Conservation (phyloP, 345 rosid species). For the Salix brachista region DNA sequence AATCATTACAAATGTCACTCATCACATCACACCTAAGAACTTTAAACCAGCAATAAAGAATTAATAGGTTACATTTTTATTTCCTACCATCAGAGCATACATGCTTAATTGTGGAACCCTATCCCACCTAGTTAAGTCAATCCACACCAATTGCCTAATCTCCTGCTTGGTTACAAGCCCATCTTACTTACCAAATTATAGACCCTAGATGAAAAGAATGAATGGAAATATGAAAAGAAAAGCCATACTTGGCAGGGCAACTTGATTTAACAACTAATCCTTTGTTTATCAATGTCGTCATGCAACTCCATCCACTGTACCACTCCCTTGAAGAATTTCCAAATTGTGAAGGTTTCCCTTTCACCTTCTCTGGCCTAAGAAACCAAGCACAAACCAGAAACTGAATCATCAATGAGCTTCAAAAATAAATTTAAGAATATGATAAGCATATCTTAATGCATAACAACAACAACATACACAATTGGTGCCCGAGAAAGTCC, state of each 20-base stretch:
- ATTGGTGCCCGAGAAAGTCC: slow-evolving; percentile 82
- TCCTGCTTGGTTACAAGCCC: too few species aligned
- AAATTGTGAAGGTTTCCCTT: slow-evolving; percentile 61
- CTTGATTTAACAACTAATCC: slow-evolving; percentile 89
- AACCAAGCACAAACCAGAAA: slow-evolving; percentile 6
- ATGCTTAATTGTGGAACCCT: too few species aligned
- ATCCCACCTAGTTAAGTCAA: too few species aligned
- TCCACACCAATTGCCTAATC: too few species aligned
- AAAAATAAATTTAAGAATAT: neutral
- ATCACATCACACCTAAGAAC: too few species aligned
- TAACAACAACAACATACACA: slow-evolving; percentile 40
- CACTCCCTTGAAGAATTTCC: slow-evolving; percentile 77
- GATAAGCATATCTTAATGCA: slow-evolving; percentile 6
- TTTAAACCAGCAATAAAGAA: too few species aligned
- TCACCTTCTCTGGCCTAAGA: slow-evolving; percentile 79
- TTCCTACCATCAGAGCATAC: too few species aligned
- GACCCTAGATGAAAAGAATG: neutral
- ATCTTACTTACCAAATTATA: neutral
- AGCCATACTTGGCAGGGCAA: slow-evolving; percentile 81
- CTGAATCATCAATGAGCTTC: slow-evolving; percentile 8
- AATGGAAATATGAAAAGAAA: slow-evolving; percentile 1
- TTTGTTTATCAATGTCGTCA: slow-evolving; percentile 68
- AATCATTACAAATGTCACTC: too few species aligned
- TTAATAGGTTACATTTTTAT: too few species aligned
- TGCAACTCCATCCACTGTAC: slow-evolving; percentile 96